Base-by-base conservation (phyloP, 2,329 filamentous ascomycete species). In the Tolypocladium inflatum region DNA sequence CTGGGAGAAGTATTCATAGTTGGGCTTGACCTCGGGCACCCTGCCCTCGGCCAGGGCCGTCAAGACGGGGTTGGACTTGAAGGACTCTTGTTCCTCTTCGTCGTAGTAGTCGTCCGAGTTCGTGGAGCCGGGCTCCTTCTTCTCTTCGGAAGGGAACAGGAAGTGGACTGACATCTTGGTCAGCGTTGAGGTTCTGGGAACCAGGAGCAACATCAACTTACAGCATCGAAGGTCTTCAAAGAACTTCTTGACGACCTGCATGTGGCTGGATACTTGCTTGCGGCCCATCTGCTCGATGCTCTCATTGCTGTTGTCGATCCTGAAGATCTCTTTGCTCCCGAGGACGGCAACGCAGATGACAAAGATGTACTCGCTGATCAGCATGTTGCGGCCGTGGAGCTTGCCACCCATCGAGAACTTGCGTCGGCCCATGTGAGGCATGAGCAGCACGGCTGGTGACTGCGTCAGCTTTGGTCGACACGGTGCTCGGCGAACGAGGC, bases 241-340 rank as follows among this genome's bases (percentile, higher is more conserved):
- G 68, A 87, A 86, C 55, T 82, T 82, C 73, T 88, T 88, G 57
- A 88, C 73, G 17, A 89, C 85, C 67, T 89, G 85, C 66, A 88
- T 88, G 66, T 88, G 85, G 66, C 84, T 88, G 2, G 85, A 88
- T 6, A 88, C 83, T 65, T 87, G 84, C 69, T 88, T 88, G 58
- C 83, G 76, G 61, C 78, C 74, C 68, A 80, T 78, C 58, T 78
- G 73, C 64, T 74, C 73, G 55, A 74, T 74, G 61, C 73, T 74
- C 57, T 75, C 73, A 58, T 74, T 74, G 66, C 72, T 74, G 61
- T 75, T 75, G 60, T 75, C 73, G 64, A 75, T 74, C 55, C 73
- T 68, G 59, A 75, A 75, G 60, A 75, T 75, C 63, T 75, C 73
- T 59, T 75, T 75, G 69, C 71, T 74, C 11, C 73, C 73, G 3